These are phyloP conservation scores for Rhizopus arrhizus DNA, from an alignment of 371 early-diverging fungal genomes.

Conservation along the genomic window DNA sequence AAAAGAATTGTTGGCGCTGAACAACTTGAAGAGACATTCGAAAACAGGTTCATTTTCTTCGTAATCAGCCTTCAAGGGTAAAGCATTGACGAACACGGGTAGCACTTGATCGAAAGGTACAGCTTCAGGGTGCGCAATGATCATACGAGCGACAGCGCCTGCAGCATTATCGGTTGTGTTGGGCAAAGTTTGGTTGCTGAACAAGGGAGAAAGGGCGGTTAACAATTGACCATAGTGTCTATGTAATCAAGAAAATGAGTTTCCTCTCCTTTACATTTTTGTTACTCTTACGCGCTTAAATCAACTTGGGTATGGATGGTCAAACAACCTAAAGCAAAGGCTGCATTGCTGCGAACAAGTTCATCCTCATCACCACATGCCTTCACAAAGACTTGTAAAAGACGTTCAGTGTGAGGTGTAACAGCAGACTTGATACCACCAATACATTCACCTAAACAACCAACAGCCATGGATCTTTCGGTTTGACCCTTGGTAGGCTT, in stretches of 20 bases:
- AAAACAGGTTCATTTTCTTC: slow-evolving; percentile 81
- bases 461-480: slow-evolving; percentile 88
- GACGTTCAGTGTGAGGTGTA: slow-evolving; percentile 71
- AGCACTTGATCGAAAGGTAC: slow-evolving; percentile 79
- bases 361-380: slow-evolving; percentile 75
- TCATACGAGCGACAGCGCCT: slow-evolving; percentile 30
- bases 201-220: slow-evolving; percentile 71
- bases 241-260: slow-evolving; percentile 2
- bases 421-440: slow-evolving; percentile 68
- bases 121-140: slow-evolving; percentile 64
- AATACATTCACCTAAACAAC: slow-evolving; percentile 80
- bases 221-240: slow-evolving; percentile 70
- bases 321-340: slow-evolving; percentile 80
- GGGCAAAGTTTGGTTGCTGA: slow-evolving; percentile 60
- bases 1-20: slow-evolving; percentile 61
- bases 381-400: slow-evolving; percentile 63
- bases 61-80: slow-evolving; percentile 81
- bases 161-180: slow-evolving; percentile 84
- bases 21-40: slow-evolving; percentile 63
- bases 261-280: not conserved
- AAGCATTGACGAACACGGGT: slow-evolving; percentile 66
- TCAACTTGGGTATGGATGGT: slow-evolving; percentile 69
- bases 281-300: slow-evolving; percentile 47
- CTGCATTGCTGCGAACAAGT: slow-evolving; percentile 84
- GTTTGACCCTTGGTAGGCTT: slow-evolving; percentile 63